Conservation (phyloP, 2,329 filamentous ascomycete species). For the Exophiala sideris region DNA sequence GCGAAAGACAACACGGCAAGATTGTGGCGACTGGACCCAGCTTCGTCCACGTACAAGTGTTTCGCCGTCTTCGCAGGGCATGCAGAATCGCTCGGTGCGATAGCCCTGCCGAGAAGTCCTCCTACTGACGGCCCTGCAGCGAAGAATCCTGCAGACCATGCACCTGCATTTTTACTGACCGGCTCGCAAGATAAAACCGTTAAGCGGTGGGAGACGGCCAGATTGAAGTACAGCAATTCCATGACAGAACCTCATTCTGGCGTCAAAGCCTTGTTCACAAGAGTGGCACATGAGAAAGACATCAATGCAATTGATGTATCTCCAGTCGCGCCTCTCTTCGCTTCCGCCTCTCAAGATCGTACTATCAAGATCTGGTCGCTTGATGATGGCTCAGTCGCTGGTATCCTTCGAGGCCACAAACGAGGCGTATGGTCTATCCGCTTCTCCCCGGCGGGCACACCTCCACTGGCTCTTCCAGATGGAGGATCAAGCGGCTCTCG, state of each 20-base stretch:
- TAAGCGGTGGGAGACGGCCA: conserved; percentile 84
- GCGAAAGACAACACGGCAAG: conserved; percentile 95
- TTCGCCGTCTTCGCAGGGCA: conserved; percentile 84
- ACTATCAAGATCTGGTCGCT: conserved; percentile 96
- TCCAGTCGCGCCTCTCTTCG: conserved; percentile 72
- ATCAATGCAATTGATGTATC: conserved; percentile 93
- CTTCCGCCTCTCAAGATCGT: conserved; percentile 92
- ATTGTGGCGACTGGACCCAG: conserved; percentile 81
- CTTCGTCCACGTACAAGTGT: conserved; percentile 71
- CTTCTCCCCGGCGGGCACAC: conserved; percentile 77
- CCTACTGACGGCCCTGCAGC: conserved; percentile 71
- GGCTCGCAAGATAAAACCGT: conserved; percentile 94
- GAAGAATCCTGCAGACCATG: conserved; percentile 70
- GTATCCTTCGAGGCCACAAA: conserved; percentile 86
- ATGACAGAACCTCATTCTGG: conserved; percentile 32
- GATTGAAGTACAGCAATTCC: conserved; percentile 50
- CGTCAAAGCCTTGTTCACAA: conserved; percentile 68
- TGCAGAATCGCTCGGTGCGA: conserved; percentile 87
- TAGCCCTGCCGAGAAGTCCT: conserved; percentile 70
- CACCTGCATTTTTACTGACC: conserved; percentile 80
- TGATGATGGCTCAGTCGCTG: conserved; percentile 83
- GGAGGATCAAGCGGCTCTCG: conserved; percentile 68
- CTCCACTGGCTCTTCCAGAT: conserved; percentile 68
- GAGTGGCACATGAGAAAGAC: conserved; percentile 97
- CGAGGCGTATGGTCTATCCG: conserved; percentile 94